These are phyloP conservation scores for Apiospora saccharicola DNA, from an alignment of 2,329 filamentous ascomycete genomes.

Conservation along the genomic window DNA sequence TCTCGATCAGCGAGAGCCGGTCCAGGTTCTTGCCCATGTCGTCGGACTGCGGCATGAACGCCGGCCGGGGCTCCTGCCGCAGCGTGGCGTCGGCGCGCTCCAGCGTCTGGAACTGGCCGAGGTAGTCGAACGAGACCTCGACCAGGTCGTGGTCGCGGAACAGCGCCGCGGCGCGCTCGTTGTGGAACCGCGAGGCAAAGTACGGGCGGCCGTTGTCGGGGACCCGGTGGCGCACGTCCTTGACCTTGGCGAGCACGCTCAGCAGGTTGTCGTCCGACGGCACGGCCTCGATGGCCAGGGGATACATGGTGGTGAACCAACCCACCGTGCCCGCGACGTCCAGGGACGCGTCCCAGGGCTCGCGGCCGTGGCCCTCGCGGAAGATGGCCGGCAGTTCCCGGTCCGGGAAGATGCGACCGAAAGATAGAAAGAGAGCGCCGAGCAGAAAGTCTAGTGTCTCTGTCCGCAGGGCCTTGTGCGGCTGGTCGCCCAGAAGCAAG, in stretches of 20 bases:
- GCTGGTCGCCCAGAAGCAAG: background rate
- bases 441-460: background rate
- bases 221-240: background rate
- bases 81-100: background rate
- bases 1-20: background rate
- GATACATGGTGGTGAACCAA: background rate
- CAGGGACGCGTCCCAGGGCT: background rate
- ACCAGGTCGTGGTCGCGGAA: background rate
- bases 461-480: background rate
- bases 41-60: background rate
- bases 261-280: background rate
- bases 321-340: background rate
- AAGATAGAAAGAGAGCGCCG: background rate
- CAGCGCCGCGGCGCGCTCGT: too few species aligned
- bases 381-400: background rate
- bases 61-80: background rate
- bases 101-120: background rate
- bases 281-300: background rate
- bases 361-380: background rate
- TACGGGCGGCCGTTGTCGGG: background rate
- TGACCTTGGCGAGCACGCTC: background rate
- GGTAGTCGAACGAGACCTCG: background rate
- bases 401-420: background rate
- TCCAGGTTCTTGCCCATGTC: background rate
- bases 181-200: background rate